Conservation (phyloP, 768 basidiomycete species). For the Calocybe indica region DNA sequence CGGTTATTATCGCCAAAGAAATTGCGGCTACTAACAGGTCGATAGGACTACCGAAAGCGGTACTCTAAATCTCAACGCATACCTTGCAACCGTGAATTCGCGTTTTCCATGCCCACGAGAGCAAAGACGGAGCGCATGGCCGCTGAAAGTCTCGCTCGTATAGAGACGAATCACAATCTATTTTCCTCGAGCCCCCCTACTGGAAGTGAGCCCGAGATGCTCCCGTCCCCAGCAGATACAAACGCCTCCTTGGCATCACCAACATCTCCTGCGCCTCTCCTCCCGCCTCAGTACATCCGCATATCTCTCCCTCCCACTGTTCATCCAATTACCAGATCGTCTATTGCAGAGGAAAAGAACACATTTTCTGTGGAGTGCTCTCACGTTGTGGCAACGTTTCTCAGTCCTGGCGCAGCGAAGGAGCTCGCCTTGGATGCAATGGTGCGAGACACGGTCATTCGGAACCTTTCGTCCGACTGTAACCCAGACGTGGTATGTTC, state of each 20-base stretch:
- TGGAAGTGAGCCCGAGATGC: no score
- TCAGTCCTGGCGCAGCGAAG: constrained; percentile 21
- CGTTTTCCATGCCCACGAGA: constrained; percentile 7
- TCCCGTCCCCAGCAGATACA: no score
- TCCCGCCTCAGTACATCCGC: constrained; percentile 9
- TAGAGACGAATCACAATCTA: constrained; percentile 7
- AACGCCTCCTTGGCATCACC: not conserved
- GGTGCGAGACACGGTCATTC: constrained; percentile 21
- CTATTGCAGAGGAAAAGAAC: not conserved
- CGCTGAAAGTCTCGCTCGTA: constrained; percentile 6
- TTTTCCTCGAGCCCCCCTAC: constrained; percentile 1
- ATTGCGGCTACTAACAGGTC: no score
- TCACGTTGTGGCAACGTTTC: constrained; percentile 24
- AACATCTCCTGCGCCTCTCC: constrained; percentile 4
- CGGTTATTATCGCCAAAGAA: constrained; percentile 2
- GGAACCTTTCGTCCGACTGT: constrained; percentile 19
- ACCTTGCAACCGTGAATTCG: constrained; percentile 18
- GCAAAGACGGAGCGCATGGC: constrained; percentile 7
- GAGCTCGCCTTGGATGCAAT: constrained; percentile 19
- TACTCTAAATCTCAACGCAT: constrained; percentile 21
- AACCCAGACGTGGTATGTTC: constrained; percentile 30
- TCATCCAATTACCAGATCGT: constrained; percentile 2
- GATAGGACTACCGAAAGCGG: constrained; percentile 29
- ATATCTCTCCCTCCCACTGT: constrained; percentile 11
- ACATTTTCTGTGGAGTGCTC: constrained; percentile 20